Percentiles rank a stretch among this genome's conserved stretches.
Conservation (phyloP, 371 early-diverging fungal species). For the Phascolomyces articulosus region DNA sequence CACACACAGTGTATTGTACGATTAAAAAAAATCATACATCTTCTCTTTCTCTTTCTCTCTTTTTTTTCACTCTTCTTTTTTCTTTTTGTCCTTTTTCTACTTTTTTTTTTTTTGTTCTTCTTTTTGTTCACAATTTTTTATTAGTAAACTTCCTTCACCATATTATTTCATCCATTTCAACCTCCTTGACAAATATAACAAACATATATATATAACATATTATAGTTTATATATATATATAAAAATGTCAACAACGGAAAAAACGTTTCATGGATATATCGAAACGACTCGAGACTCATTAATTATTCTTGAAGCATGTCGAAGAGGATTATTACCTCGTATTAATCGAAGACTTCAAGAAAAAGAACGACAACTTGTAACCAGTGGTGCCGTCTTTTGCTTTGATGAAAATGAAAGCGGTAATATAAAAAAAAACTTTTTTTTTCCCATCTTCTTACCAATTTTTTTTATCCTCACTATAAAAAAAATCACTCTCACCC, state of each 20-base stretch:
- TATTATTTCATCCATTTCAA: too few relatives aligned
- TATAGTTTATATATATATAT: too few relatives aligned
- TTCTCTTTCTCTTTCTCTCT: background rate
- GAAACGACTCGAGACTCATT: conserved; percentile 66
- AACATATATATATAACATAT: too few relatives aligned
- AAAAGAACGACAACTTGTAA: conserved; percentile 56
- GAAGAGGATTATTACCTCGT: conserved; percentile 57
- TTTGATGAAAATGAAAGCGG: conserved; percentile 73
- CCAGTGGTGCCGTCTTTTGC: conserved; percentile 69
- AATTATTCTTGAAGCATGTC: conserved; percentile 69
- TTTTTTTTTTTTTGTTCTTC: conserved; percentile 1
- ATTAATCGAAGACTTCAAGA: conserved; percentile 64
- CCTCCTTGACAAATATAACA: background rate
- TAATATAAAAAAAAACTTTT: conserved; percentile 3
- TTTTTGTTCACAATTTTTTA: background rate
- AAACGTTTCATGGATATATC: conserved; percentile 55
- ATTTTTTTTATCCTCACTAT: background rate
- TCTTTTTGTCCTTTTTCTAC: background rate
- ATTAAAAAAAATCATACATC: too few relatives aligned
- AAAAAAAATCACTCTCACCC: background rate
- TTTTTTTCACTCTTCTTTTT: conserved; percentile 2
- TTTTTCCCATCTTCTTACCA: background rate
- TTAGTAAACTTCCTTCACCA: too few relatives aligned
- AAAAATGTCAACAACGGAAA: conserved; percentile 21
- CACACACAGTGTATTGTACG: too few relatives aligned